Evolutionary conservation across 1,139 yeast genomes (phyloP).

Genomic region (Barnettozyma hawaiiensis): DNA sequence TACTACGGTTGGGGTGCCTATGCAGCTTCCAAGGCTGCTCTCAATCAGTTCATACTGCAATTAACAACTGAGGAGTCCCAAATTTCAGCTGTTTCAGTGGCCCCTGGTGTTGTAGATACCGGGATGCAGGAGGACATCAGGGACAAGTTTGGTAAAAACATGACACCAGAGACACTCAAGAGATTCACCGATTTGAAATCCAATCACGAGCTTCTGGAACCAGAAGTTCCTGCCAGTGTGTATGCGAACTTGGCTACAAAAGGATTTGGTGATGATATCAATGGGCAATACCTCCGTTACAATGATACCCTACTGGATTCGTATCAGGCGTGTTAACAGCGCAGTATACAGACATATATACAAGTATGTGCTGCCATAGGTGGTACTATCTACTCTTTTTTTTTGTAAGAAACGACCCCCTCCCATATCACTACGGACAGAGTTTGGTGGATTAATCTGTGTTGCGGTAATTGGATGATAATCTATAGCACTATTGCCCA

Average conservation of each 20-base stretch:
- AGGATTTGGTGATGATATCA: slow-evolving; percentile 49
- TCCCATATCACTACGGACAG: too few species aligned
- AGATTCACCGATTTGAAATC: slow-evolving; percentile 57
- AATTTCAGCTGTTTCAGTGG: slow-evolving; percentile 60
- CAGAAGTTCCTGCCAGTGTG: slow-evolving; percentile 65
- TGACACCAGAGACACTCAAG: slow-evolving; percentile 52
- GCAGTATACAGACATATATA: neutral
- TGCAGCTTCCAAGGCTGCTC: slow-evolving; percentile 85
- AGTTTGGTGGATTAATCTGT: too few species aligned
- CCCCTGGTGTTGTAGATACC: slow-evolving; percentile 94
- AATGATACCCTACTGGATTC: slow-evolving; percentile 38
- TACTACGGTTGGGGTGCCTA: slow-evolving; percentile 84
- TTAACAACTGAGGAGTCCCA: slow-evolving; percentile 62
- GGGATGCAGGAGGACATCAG: slow-evolving; percentile 79
- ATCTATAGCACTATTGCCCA: slow-evolving; percentile 43
- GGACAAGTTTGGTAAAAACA: slow-evolving; percentile 45
- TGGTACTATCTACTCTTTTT: too few species aligned
- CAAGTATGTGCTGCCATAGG: too few species aligned
- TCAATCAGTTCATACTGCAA: slow-evolving; percentile 66
- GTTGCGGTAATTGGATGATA: too few species aligned
- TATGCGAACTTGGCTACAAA: slow-evolving; percentile 57
- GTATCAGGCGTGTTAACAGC: slow-evolving; percentile 5
- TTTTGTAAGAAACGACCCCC: too few species aligned
- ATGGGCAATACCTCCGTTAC: slow-evolving; percentile 63
- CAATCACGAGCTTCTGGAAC: slow-evolving; percentile 50